These are phyloP conservation scores for Trichoderma sp. DNA, from an alignment of 2,329 filamentous ascomycete genomes.

Conservation along the genomic window DNA sequence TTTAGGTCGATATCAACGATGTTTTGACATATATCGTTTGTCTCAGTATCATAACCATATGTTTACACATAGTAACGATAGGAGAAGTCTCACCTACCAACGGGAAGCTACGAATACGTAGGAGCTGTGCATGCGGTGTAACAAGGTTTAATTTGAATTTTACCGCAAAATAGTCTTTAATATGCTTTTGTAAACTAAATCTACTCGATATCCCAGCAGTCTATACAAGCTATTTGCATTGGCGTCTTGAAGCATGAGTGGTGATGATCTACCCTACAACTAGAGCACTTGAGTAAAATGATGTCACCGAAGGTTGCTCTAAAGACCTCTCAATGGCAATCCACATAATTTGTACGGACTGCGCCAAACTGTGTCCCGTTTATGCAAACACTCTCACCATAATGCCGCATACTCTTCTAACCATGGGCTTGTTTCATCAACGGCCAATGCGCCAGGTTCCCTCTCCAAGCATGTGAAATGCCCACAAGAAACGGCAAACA, in stretches of 20 bases:
- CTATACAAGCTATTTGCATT: neutral
- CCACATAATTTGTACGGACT: neutral
- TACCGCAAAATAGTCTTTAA: neutral
- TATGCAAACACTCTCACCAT: neutral
- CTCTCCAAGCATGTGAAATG: neutral
- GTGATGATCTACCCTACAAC: neutral
- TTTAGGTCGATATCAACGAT: neutral
- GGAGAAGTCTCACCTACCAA: neutral
- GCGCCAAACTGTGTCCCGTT: neutral
- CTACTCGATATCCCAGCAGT: neutral
- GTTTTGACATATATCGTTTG: rapidly evolving
- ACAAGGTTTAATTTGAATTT: neutral
- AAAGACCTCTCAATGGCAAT: neutral
- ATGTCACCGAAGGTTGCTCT: neutral
- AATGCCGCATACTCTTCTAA: neutral
- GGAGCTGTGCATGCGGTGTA: neutral
- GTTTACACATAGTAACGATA: neutral
- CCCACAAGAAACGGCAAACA: neutral
- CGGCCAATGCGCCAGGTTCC: neutral
- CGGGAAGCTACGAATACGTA: neutral
- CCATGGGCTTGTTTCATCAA: neutral
- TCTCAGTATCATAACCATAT: neutral
- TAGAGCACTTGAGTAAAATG: neutral
- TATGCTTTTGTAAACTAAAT: neutral
- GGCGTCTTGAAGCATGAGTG: neutral